Conservation (phyloP, 2,329 filamentous ascomycete genomes). For the Bisporella sp. region DNA sequence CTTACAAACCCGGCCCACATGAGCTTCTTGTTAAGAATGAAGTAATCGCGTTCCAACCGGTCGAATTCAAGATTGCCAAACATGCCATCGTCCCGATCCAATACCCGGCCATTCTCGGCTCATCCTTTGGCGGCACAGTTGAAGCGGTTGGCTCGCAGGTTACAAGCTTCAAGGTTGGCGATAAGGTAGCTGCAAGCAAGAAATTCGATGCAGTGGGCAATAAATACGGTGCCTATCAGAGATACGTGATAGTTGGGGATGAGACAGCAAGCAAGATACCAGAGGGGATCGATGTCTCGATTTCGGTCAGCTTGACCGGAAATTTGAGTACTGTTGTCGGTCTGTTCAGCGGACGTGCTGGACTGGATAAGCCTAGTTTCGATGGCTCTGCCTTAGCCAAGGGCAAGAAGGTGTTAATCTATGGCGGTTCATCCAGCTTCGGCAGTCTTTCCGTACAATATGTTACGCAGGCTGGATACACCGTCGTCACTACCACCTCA, state of each 20-base stretch:
- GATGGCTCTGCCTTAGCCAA: conserved; percentile 1
- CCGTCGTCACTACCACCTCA: conserved; percentile 29
- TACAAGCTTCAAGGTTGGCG: conserved; percentile 21
- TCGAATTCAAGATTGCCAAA: conserved; percentile 29
- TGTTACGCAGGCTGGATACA: conserved; percentile 23
- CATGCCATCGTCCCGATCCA: conserved; percentile 12
- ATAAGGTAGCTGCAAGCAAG: conserved; percentile 18
- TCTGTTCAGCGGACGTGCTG: no score
- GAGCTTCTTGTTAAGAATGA: conserved; percentile 26
- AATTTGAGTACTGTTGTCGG: no score
- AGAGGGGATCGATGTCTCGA: no score
- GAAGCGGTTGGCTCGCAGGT: conserved; percentile 22
- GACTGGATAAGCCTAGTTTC: not conserved
- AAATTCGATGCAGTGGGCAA: not conserved
- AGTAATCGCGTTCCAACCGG: conserved; percentile 30
- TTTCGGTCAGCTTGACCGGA: no score
- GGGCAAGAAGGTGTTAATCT: conserved; percentile 27
- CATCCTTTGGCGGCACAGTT: conserved; percentile 24
- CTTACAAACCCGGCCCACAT: conserved; percentile 20
- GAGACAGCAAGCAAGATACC: no score
- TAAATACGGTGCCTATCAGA: no score
- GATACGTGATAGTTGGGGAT: no score
- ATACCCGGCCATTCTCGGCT: conserved; percentile 26
- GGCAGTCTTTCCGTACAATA: conserved; percentile 25
- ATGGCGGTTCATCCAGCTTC: conserved; percentile 26